phyloP scores from a whole-genome alignment of 148 eudicot genomes.

The Dianthus caryophyllus region DNA sequence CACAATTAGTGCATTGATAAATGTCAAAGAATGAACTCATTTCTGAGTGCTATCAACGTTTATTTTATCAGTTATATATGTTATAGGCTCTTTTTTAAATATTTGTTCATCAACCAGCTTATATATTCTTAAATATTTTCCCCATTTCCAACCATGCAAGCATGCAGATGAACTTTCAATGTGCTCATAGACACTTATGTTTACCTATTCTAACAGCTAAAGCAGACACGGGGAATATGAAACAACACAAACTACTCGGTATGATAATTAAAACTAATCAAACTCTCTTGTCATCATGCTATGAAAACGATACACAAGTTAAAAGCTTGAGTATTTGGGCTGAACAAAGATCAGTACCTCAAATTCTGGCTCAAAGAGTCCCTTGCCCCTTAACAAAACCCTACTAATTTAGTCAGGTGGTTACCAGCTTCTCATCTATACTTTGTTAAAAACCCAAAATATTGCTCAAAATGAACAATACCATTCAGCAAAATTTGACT shows the following conservation, averaged over 20 bases:
- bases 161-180: slow-evolving; percentile 4
- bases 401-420: background rate
- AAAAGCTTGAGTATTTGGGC: background rate
- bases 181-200: background rate
- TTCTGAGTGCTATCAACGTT: background rate
- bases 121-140: background rate
- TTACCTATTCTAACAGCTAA: background rate
- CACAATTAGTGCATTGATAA: slow-evolving; percentile 25
- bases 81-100: background rate
- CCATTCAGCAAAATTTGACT: background rate
- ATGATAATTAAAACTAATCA: background rate
- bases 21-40: background rate
- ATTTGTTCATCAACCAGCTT: background rate
- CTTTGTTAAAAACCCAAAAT: background rate
- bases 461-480: background rate
- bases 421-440: background rate
- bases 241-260: background rate
- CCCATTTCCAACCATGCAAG: slow-evolving; percentile 8
- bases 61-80: background rate
- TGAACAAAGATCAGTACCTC: background rate
- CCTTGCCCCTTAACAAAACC: background rate
- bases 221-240: background rate
- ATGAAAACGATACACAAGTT: background rate
- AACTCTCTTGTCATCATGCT: background rate
- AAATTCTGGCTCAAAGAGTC: background rate